Evolutionary conservation across 2,329 filamentous ascomycete genomes (phyloP).

Genomic region (Fusarium cyanostomum): DNA sequence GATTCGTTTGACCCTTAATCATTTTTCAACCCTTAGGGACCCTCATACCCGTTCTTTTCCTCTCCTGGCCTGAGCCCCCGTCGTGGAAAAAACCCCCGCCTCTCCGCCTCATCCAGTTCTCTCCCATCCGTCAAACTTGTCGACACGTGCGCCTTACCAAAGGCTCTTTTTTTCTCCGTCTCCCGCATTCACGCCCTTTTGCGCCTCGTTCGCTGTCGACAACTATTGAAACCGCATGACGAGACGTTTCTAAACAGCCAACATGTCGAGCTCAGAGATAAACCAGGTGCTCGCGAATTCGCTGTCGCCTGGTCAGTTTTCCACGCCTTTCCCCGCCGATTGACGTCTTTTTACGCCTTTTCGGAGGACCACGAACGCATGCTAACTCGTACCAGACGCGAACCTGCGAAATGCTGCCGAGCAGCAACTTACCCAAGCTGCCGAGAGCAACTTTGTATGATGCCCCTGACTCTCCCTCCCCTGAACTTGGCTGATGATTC

Average conservation of each 20-base stretch:
- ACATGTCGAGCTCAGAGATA: slow-evolving; percentile 86
- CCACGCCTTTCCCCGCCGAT: slow-evolving; percentile 19
- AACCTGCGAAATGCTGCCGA: slow-evolving; percentile 89
- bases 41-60: slow-evolving; percentile 41
- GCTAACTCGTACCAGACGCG: slow-evolving; percentile 73
- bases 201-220: slow-evolving; percentile 37
- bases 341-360: slow-evolving; percentile 11
- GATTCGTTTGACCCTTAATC: slow-evolving; percentile 32
- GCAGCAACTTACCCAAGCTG: slow-evolving; percentile 91
- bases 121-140: slow-evolving; percentile 42
- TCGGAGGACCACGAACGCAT: slow-evolving; percentile 19
- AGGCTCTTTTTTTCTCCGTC: slow-evolving; percentile 28
- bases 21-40: slow-evolving; percentile 17
- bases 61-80: slow-evolving; percentile 35
- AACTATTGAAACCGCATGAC: slow-evolving; percentile 50
- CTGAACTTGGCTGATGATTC: slow-evolving; percentile 40
- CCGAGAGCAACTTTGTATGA: slow-evolving; percentile 92
- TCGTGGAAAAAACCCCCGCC: slow-evolving; percentile 43
- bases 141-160: slow-evolving; percentile 45
- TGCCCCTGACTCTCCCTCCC: slow-evolving; percentile 34
- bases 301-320: slow-evolving; percentile 84
- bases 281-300: slow-evolving; percentile 98
- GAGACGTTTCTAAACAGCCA: slow-evolving; percentile 51
- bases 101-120: slow-evolving; percentile 43
- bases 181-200: slow-evolving; percentile 10